A percentile compares a stretch with the other conserved stretches of the same genome.
phyloP scores from a whole-genome alignment of 768 basidiomycete species.

The Hericium alpestre region DNA sequence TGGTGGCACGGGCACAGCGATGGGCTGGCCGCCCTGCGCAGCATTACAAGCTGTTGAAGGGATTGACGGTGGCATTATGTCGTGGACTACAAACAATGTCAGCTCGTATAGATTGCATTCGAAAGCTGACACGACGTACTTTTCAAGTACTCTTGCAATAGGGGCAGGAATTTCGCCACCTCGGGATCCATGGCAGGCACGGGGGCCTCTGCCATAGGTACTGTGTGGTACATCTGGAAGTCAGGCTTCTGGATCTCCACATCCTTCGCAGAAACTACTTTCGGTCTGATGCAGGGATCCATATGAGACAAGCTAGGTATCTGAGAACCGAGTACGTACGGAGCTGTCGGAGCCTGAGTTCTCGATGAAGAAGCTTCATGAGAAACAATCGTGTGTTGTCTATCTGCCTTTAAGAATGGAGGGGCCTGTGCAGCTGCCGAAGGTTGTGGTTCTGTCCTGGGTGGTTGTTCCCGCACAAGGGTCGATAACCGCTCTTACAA shows the following conservation, averaged over 20 bases:
- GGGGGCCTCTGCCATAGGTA: constrained; percentile 18
- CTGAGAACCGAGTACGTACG: constrained; percentile 14
- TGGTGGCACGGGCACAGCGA: constrained; percentile 1
- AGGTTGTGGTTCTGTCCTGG: not conserved
- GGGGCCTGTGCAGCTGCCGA: not conserved
- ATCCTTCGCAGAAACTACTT: constrained; percentile 44
- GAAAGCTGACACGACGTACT: constrained; percentile 29
- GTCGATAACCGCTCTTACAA: constrained; percentile 16
- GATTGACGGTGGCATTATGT: constrained; percentile 14
- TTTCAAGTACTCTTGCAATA: constrained; percentile 66
- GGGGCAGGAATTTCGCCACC: constrained; percentile 67
- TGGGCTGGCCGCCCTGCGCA: not conserved
- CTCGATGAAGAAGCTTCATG: not conserved
- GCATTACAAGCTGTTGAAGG: constrained; percentile 7
- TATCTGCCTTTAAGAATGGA: constrained; percentile 4
- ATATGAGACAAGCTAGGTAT: not conserved
- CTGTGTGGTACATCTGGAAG: constrained; percentile 66
- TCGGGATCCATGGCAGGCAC: constrained; percentile 34
- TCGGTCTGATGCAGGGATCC: constrained; percentile 32
- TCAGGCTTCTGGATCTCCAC: constrained; percentile 23
- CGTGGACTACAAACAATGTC: constrained; percentile 20
- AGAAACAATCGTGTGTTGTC: constrained; percentile 11
- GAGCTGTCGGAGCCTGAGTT: constrained; percentile 9
- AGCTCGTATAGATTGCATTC: not conserved
- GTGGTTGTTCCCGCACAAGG: constrained; percentile 14